Conservation (phyloP, 148 eudicot genomes). For the Polygonum maritimum region DNA sequence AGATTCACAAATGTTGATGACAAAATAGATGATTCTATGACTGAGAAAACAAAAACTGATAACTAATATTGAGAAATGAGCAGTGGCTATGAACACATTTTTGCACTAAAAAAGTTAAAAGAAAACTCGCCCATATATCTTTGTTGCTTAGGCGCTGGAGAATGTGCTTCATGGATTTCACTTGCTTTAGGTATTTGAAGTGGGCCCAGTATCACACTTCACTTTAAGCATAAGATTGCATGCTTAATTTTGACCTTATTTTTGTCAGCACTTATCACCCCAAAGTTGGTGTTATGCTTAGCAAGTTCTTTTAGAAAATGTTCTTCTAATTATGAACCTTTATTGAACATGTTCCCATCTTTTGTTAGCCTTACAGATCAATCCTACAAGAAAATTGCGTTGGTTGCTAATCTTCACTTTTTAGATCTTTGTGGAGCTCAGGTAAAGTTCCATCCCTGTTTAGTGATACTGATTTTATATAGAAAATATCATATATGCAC, state of each 20-base stretch:
- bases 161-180: background rate
- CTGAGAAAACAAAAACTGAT: background rate
- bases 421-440: conserved; percentile 99
- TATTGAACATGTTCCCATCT: conserved; percentile 12
- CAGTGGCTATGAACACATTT: background rate
- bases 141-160: background rate
- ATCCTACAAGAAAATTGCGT: conserved; percentile 56
- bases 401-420: conserved; percentile 51
- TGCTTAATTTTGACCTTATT: too few species aligned
- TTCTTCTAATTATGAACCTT: background rate
- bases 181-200: background rate
- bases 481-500: background rate
- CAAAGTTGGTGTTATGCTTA: background rate
- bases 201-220: background rate
- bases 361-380: conserved; percentile 60
- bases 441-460: conserved; percentile 31
- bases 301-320: background rate
- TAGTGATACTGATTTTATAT: background rate
- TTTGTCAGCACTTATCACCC: background rate
- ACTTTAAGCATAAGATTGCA: background rate
- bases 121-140: background rate
- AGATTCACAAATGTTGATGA: background rate
- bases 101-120: background rate
- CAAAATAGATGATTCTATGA: background rate
- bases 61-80: too few species aligned